phyloP scores from a whole-genome alignment of 352 stramenopile species.

The Phytophthora quininea region DNA sequence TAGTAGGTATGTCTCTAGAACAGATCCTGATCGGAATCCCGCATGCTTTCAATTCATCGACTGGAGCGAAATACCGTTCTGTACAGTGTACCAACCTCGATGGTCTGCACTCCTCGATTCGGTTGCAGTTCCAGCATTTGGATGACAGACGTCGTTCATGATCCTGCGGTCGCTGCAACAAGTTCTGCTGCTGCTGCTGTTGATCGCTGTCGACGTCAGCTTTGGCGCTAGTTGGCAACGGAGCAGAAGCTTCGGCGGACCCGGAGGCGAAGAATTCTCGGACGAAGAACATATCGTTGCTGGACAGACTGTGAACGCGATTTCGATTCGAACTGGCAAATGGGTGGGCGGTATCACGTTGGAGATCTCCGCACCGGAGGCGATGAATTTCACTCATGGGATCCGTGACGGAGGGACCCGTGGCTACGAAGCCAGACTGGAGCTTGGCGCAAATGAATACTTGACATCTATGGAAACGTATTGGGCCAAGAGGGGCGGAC shows the following conservation, averaged over 20 bases:
- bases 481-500: constrained; percentile 26
- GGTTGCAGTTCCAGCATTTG: not conserved
- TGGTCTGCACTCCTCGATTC: too few relatives aligned
- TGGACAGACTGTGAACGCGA: constrained; percentile 26
- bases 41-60: not conserved
- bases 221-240: not conserved
- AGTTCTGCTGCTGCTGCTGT: not conserved
- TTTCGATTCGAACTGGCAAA: constrained; percentile 3
- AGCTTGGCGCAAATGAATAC: constrained; percentile 21
- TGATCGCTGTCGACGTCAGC: not conserved
- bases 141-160: not conserved
- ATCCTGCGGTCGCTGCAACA: not conserved
- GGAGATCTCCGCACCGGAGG: constrained; percentile 18
- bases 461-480: constrained; percentile 39
- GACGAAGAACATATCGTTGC: constrained; percentile 21
- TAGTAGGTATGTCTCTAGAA: too few relatives aligned
- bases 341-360: constrained; percentile 29
- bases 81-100: too few relatives aligned
- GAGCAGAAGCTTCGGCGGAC: constrained; percentile 30
- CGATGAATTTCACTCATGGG: constrained; percentile 12
- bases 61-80: too few relatives aligned
- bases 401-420: constrained; percentile 22
- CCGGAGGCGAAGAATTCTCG: constrained; percentile 31
- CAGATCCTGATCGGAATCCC: not conserved
- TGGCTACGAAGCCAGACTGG: constrained; percentile 13